Evolutionary conservation across 768 basidiomycete genomes (phyloP).

Genomic region (Kwoniella bestiolae): DNA sequence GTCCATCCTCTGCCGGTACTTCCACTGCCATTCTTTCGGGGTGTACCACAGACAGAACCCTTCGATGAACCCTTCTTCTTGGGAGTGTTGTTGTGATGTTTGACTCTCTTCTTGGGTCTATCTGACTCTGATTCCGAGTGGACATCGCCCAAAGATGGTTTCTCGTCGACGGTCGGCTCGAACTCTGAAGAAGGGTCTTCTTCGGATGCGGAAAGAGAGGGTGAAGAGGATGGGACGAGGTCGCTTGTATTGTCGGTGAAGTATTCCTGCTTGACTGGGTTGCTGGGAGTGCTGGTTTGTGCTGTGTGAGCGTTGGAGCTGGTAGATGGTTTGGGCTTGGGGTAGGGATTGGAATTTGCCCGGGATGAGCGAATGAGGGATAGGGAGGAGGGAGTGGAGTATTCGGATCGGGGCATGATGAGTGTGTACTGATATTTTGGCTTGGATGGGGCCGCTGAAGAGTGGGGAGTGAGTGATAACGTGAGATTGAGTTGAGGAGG

Average conservation of each 20-base stretch:
- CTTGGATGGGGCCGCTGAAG: no score
- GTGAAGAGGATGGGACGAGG: background rate
- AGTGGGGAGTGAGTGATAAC: no score
- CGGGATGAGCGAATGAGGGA: background rate
- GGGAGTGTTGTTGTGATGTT: background rate
- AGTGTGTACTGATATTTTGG: no score
- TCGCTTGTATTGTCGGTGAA: background rate
- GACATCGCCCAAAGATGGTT: background rate
- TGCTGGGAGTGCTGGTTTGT: background rate
- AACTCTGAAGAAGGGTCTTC: background rate
- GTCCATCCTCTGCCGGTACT: constrained; percentile 10
- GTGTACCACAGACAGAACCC: no score
- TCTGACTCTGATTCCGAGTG: background rate
- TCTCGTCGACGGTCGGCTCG: background rate
- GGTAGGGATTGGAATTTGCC: background rate
- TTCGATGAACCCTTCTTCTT: no score
- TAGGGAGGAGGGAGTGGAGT: background rate
- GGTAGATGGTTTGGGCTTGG: background rate
- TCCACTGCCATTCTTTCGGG: background rate
- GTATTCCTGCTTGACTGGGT: background rate
- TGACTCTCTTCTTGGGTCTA: background rate
- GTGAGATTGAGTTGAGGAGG: no score
- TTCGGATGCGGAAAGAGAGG: background rate
- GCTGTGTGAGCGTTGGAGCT: background rate
- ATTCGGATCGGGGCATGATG: constrained; percentile 3